phyloP scores from a whole-genome alignment of 495 filamentous ascomycete genomes.

The Massariosphaeria phaeospora region DNA sequence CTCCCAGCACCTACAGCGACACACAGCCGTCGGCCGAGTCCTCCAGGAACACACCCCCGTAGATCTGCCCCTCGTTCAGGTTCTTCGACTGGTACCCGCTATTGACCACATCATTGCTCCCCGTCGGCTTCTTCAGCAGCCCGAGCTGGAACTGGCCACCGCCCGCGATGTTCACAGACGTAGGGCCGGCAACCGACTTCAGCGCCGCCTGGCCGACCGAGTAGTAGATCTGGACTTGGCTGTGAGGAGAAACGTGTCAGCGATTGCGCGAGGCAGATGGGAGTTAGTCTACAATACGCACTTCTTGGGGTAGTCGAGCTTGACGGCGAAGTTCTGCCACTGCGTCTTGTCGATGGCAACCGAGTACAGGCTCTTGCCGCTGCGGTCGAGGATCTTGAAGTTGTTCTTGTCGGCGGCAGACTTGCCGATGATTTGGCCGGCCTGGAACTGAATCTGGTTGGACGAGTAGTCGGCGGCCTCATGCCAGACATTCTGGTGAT shows the following conservation, averaged over 20 bases:
- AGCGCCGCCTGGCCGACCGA: slow-evolving; percentile 22
- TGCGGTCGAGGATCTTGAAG: slow-evolving; percentile 32
- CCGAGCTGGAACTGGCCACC: slow-evolving; percentile 32
- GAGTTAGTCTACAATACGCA: background rate
- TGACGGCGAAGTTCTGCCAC: slow-evolving; percentile 34
- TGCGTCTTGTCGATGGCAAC: slow-evolving; percentile 20
- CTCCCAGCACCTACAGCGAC: slow-evolving; percentile 19
- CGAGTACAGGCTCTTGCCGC: slow-evolving; percentile 23
- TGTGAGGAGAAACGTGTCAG: background rate
- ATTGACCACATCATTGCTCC: slow-evolving; percentile 30
- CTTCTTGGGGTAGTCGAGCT: slow-evolving; percentile 30
- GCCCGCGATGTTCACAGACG: slow-evolving; percentile 19
- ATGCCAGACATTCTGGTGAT: slow-evolving; percentile 35
- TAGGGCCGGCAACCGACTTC: slow-evolving; percentile 17
- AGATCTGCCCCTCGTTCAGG: slow-evolving; percentile 31
- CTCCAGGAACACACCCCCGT: slow-evolving; percentile 30
- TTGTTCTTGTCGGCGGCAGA: slow-evolving; percentile 29
- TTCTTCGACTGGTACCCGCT: slow-evolving; percentile 30
- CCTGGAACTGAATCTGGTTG: slow-evolving; percentile 30
- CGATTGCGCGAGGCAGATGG: background rate
- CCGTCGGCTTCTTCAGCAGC: slow-evolving; percentile 32
- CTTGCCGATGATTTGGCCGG: slow-evolving; percentile 29
- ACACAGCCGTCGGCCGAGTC: slow-evolving; percentile 29
- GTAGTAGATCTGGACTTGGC: slow-evolving; percentile 30
- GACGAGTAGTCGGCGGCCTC: slow-evolving; percentile 32